Evolutionary conservation across 345 rosid genomes (phyloP).

Genomic region (Leavenworthia alabamica): DNA sequence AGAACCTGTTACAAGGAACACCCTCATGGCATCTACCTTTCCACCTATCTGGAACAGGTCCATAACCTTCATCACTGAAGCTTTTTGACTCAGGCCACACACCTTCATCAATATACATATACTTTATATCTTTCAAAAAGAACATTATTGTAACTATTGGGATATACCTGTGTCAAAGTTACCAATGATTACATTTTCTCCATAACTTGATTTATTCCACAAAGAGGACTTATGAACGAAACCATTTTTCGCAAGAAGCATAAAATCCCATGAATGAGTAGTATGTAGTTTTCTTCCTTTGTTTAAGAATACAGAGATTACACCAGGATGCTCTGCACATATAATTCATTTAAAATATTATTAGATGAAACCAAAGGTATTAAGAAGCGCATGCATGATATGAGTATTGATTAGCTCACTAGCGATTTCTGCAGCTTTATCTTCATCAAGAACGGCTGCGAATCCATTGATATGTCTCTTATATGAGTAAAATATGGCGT

Average conservation of each 20-base stretch:
- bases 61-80: conserved; percentile 50
- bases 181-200: conserved; percentile 49
- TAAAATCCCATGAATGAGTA: conserved; percentile 63
- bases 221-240: conserved; percentile 33
- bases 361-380: neutral
- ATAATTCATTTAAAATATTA: neutral
- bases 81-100: conserved; percentile 67
- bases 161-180: conserved; percentile 51
- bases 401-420: conserved; percentile 28
- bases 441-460: conserved; percentile 52
- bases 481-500: conserved; percentile 57
- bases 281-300: conserved; percentile 46
- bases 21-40: conserved; percentile 39
- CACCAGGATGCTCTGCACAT: conserved; percentile 51
- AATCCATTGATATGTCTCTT: conserved; percentile 57
- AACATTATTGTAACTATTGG: neutral
- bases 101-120: conserved; percentile 28
- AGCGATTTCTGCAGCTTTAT: conserved; percentile 47
- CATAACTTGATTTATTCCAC: conserved; percentile 45
- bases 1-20: conserved; percentile 54
- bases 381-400: neutral
- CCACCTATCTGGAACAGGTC: conserved; percentile 50
- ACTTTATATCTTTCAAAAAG: neutral
- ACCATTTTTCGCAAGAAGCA: conserved; percentile 42
- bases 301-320: conserved; percentile 52